Conservation (phyloP, 257 asterid species). For the Nicotiana paniculata region DNA sequence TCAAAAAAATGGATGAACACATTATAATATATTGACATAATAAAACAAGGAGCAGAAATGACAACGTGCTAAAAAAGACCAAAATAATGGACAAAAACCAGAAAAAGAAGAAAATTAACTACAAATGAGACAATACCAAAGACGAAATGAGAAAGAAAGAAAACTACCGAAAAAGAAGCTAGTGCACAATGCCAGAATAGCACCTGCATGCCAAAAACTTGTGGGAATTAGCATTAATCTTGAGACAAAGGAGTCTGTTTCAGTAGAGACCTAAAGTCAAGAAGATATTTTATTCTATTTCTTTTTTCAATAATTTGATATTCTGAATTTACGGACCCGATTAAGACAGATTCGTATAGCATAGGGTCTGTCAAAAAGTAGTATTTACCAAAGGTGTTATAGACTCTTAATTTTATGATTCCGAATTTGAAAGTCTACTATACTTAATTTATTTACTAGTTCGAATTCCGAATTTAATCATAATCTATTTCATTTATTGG, state of each 20-base stretch:
- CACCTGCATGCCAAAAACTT: neutral
- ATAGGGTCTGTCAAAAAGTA: no score
- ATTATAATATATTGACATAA: no score
- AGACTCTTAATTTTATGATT: no score
- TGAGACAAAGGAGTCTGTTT: neutral
- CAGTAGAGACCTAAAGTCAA: neutral
- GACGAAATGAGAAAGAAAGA: neutral
- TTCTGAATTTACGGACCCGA: neutral
- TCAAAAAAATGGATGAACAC: no score
- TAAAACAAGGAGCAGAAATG: neutral
- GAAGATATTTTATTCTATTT: neutral
- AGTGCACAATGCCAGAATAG: neutral
- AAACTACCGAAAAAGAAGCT: neutral
- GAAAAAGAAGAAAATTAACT: neutral
- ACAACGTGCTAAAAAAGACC: neutral
- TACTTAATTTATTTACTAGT: no score
- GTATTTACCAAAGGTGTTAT: no score
- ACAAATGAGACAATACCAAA: neutral
- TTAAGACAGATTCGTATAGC: no score
- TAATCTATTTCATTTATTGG: no score
- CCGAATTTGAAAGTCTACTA: no score
- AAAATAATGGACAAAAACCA: neutral
- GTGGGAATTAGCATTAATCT: neutral
- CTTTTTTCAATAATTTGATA: neutral
- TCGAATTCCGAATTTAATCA: no score